Evolutionary conservation across 495 filamentous ascomycete species (phyloP).

Genomic region (Lepraria neglecta): DNA sequence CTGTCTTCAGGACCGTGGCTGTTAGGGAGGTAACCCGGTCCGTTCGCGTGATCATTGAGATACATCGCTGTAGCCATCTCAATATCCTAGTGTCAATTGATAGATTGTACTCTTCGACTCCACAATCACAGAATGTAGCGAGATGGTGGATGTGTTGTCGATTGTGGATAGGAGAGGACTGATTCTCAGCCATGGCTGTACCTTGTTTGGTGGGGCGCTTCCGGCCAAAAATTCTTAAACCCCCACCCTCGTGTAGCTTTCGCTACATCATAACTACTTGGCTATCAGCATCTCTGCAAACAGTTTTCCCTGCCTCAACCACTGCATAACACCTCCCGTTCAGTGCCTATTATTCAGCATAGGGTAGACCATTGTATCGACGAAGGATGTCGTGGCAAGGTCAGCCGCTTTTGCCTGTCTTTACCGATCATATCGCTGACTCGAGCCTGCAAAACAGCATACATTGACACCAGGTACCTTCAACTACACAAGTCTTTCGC

Average conservation of each 20-base stretch:
- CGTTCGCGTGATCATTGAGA: neutral
- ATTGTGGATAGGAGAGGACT: too few relatives aligned
- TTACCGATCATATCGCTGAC: constrained; percentile 13
- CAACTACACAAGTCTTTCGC: constrained; percentile 6
- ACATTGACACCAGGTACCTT: constrained; percentile 60
- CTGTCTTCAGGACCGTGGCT: neutral
- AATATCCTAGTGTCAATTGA: too few relatives aligned
- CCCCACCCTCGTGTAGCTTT: constrained; percentile 9
- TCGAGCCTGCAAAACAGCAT: constrained; percentile 41
- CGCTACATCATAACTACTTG: constrained; percentile 8
- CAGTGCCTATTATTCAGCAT: neutral
- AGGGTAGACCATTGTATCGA: constrained; percentile 1
- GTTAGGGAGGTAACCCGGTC: neutral
- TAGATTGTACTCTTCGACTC: too few relatives aligned
- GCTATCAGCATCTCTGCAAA: constrained; percentile 5
- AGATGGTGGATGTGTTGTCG: too few relatives aligned
- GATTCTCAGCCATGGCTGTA: neutral
- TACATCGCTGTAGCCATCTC: neutral
- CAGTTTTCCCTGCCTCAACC: neutral
- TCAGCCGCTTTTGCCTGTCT: constrained; percentile 31
- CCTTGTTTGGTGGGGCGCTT: constrained; percentile 8
- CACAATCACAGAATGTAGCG: too few relatives aligned
- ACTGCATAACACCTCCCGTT: neutral
- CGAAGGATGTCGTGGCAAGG: constrained; percentile 51
- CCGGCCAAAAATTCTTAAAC: neutral